A percentile compares a stretch with the other conserved stretches of the same genome.
Conservation (phyloP, 176 grass and related monocot species). For the Sorghum bicolor region DNA sequence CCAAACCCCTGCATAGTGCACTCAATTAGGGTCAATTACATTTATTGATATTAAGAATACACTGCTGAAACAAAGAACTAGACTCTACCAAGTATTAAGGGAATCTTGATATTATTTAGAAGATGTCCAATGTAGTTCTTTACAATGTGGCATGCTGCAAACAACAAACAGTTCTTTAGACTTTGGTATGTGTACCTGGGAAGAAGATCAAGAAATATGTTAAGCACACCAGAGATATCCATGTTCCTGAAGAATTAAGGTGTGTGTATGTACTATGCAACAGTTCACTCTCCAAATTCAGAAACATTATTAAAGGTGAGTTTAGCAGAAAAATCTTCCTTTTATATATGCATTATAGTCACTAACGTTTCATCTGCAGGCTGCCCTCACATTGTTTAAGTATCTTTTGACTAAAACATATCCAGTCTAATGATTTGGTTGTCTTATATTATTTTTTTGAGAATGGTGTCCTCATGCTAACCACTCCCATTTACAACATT, state of each 20-base stretch:
- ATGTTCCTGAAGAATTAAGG: constrained; percentile 1
- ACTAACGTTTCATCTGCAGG: not conserved
- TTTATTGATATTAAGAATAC: constrained; percentile 1
- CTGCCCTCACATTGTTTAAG: not conserved
- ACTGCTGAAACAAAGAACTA: not conserved
- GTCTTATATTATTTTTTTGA: not conserved
- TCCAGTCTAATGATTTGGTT: not conserved
- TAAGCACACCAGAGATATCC: not conserved
- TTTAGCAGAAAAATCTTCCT: not conserved
- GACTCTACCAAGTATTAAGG: constrained; percentile 76
- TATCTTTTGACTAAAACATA: constrained; percentile 4
- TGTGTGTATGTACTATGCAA: not conserved
- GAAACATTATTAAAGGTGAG: not conserved
- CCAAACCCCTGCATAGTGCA: constrained; percentile 68
- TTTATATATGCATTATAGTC: not conserved
- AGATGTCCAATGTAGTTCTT: constrained; percentile 80
- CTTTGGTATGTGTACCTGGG: constrained; percentile 32
- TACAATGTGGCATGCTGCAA: constrained; percentile 86
- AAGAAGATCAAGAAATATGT: constrained; percentile 15
- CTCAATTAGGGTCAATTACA: not conserved
- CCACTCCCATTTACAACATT: not conserved
- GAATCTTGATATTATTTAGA: constrained; percentile 77
- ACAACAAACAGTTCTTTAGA: constrained; percentile 54
- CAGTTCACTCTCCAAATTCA: not conserved
- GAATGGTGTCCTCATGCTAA: not conserved